Evolutionary conservation across 148 eudicot genomes (phyloP), one percentile per base, ranked within the genome.

Genomic region (Agrostemma githago): DNA sequence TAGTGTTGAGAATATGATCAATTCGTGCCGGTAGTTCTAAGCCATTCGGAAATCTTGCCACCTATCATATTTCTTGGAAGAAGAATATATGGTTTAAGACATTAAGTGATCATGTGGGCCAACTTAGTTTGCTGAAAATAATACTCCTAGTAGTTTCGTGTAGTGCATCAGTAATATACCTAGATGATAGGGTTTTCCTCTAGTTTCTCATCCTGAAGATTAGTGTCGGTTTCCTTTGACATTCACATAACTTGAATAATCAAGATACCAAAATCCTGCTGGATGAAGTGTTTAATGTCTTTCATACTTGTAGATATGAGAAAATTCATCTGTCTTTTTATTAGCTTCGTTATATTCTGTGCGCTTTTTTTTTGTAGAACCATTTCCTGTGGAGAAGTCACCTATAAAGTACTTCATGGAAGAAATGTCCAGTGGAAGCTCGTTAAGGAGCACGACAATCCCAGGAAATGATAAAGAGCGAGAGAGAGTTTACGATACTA

Each of bases 401-500:
- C 97, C 97, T 26, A 39, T 86, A 73, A 90, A 82, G 72, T 90
- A 84, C 83, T 86, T 92, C 73, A 74, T 87, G 85, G 98, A 95
- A 68, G 97, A 92, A 85, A 79, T 95, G 90, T 68, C 77, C 66
- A 82, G 76, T 82, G 98, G 98, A 56, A 86, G 90, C 80, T 88
- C 98, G 26, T 82, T 95, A 73, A 80, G 89, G 86, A 90, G 83
- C 79, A 95, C 98, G 19, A 92, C 91, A 43, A 79, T 86, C 59
- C 72, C 81, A 78, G 97, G 90, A 68, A 86, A 86, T 84, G 98
- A 95, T 73, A 87, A 92, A 82, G 98, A 95, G 71, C 89, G 98
- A 63, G 96, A 92, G 84, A 89, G 87, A 79, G 97, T 95, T 63
- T 95, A 95, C 73, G 97, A 92, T 72, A 92, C 98, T 60, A 95